A percentile compares a stretch with the other conserved stretches of the same genome.
These are phyloP conservation scores for Furcasterigmium sp. DNA, from an alignment of 2,329 filamentous ascomycete genomes.

Conservation along the genomic window DNA sequence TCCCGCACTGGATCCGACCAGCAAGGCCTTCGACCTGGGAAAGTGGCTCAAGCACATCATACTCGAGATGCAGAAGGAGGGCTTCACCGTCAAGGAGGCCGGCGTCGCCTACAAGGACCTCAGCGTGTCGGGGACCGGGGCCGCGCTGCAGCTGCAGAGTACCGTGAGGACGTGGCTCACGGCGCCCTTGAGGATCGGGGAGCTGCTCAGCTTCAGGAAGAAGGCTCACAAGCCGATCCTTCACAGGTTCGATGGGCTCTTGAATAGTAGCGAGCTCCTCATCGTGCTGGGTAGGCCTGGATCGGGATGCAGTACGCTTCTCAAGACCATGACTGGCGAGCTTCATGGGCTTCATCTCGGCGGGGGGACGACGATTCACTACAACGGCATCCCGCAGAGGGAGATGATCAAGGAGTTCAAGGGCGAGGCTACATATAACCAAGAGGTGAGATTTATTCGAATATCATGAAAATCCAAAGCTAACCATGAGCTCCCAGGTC, in stretches of 20 bases:
- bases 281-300: constrained; percentile 64
- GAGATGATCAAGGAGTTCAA: constrained; percentile 56
- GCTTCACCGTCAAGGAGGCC: constrained; percentile 45
- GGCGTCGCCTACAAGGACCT: constrained; percentile 62
- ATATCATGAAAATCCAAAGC: background rate
- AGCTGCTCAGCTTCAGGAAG: constrained; percentile 44
- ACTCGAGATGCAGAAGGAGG: constrained; percentile 44
- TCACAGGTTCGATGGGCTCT: constrained; percentile 56
- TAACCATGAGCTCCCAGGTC: constrained; percentile 27
- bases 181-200: constrained; percentile 51
- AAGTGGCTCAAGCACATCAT: constrained; percentile 36
- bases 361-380: constrained; percentile 48
- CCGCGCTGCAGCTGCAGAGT: constrained; percentile 62
- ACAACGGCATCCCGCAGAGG: constrained; percentile 52
- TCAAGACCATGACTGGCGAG: constrained; percentile 58
- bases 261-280: constrained; percentile 61
- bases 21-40: constrained; percentile 31
- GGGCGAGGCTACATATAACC: constrained; percentile 68
- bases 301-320: constrained; percentile 58
- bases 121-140: constrained; percentile 61
- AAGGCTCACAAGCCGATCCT: constrained; percentile 55
- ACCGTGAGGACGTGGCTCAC: constrained; percentile 57
- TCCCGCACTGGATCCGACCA: constrained; percentile 29
- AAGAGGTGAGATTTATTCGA: constrained; percentile 44
- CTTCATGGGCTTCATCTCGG: constrained; percentile 51